Percentiles rank a stretch among this genome's conserved stretches.
phyloP scores from a whole-genome alignment of 805 yeast genomes.

The Starmerella scarabaei region DNA sequence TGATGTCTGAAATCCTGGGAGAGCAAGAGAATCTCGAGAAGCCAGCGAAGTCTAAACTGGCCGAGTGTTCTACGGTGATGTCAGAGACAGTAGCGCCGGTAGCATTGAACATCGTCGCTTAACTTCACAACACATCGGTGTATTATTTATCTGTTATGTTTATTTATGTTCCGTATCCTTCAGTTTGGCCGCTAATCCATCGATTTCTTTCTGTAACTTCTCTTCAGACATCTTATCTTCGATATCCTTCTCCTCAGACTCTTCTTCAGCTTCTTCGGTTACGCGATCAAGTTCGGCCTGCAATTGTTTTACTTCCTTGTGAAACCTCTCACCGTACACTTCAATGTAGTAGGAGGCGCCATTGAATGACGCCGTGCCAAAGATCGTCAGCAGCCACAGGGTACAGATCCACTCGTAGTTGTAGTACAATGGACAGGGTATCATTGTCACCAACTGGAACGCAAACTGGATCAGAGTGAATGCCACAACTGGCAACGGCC shows the following conservation, averaged over 20 bases:
- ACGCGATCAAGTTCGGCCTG: conserved; percentile 57
- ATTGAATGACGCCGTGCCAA: conserved; percentile 68
- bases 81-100: too few relatives aligned
- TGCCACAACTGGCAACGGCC: conserved; percentile 73
- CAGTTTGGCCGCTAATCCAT: not conserved
- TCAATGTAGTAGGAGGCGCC: conserved; percentile 94
- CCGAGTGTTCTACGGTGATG: too few relatives aligned
- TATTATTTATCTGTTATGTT: too few relatives aligned
- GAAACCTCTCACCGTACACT: conserved; percentile 78
- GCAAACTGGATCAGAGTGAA: conserved; percentile 77
- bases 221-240: conserved; percentile 1
- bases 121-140: too few relatives aligned
- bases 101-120: too few relatives aligned
- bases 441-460: conserved; percentile 78
- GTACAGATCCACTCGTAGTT: conserved; percentile 53
- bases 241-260: not conserved
- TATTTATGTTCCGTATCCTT: too few relatives aligned
- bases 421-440: conserved; percentile 82
- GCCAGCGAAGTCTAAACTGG: too few relatives aligned
- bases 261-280: conserved; percentile 28
- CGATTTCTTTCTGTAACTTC: not conserved
- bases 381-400: conserved; percentile 56
- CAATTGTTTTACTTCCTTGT: conserved; percentile 65
- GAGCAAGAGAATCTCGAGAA: too few relatives aligned
- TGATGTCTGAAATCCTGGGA: conserved; percentile 1